phyloP scores from a whole-genome alignment of 441 rosid species.

The Erodium chrysanthum region DNA sequence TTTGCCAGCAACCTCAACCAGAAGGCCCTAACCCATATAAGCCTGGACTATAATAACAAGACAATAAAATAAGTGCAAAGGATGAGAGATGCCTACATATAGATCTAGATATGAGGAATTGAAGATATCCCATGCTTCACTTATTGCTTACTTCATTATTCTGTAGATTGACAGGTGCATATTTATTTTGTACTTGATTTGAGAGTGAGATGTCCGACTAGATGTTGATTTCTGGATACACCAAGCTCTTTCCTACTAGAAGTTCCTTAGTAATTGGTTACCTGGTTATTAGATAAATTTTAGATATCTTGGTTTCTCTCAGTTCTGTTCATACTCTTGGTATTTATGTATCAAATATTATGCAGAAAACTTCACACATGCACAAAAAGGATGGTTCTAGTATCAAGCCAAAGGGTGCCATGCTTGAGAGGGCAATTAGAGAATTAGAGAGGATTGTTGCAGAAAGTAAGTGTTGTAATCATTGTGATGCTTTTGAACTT shows the following conservation, averaged over 20 bases:
- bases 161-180: neutral
- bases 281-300: neutral
- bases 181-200: neutral
- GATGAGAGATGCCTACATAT: neutral
- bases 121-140: too few species aligned
- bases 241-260: too few species aligned
- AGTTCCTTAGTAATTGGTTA: neutral
- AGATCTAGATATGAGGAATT: neutral
- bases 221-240: too few species aligned
- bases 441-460: slow-evolving; percentile 87
- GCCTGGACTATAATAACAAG: too few species aligned
- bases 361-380: slow-evolving; percentile 46
- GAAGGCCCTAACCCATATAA: too few species aligned
- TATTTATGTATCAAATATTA: slow-evolving; percentile 21
- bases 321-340: neutral
- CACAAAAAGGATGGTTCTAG: slow-evolving; percentile 54
- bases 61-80: neutral
- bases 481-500: slow-evolving; percentile 7
- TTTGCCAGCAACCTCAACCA: too few species aligned
- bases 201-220: too few species aligned
- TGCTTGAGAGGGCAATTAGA: slow-evolving; percentile 78
- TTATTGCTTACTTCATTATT: neutral
- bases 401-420: slow-evolving; percentile 48
- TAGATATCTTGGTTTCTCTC: neutral
- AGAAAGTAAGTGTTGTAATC: slow-evolving; percentile 53